Base-by-base conservation (phyloP, 2,329 filamentous ascomycete species). In the Aspergillus fumigatiaffinis region DNA sequence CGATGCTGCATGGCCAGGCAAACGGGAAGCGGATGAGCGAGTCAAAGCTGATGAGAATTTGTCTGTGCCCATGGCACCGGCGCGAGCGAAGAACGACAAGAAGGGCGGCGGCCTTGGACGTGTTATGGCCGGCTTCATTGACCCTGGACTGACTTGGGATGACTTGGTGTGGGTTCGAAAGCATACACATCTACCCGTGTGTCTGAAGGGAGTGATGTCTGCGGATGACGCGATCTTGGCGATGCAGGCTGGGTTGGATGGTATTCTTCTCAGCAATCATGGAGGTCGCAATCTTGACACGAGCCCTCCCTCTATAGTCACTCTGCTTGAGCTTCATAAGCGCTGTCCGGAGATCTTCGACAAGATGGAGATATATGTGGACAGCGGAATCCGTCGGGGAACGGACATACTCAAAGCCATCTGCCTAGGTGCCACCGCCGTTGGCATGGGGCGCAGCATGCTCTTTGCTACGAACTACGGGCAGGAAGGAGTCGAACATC, bases 231-330 rank as follows among this genome's bases (percentile, higher is more conserved):
- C 83, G 0, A 75, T 75, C 14, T 64, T 76, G 41, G 82, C 83
- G 0, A 76, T 80, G 54, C 69, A 79, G 48, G 69, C 76, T 54
- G 82, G 81, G 0, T 73, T 81, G 50, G 77, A 83, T 56, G 83
- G 82, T 1, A 81, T 86, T 50, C 68, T 84, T 56, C 61, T 86
- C 35, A 83, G 79, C 58, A 86, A 86, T 59, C 84, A 86, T 55
- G 83, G 84, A 20, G 84, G 84, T 3, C 73, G 84, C 28, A 81
- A 82, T 1, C 72, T 84, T 1, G 83, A 85, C 52, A 81, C 79
- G 32, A 75, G 71, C 46, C 80, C 68, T 29, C 78, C 81, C 0
- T 77, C 77, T 0, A 79, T 84, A 6, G 71, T 84, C 20, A 79
- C 80, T 0, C 72, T 84, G 0, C 67, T 84, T 2, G 82, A 84